Base-by-base conservation (phyloP, 192 early-diverging fungal genomes). In the Podila epigama region DNA sequence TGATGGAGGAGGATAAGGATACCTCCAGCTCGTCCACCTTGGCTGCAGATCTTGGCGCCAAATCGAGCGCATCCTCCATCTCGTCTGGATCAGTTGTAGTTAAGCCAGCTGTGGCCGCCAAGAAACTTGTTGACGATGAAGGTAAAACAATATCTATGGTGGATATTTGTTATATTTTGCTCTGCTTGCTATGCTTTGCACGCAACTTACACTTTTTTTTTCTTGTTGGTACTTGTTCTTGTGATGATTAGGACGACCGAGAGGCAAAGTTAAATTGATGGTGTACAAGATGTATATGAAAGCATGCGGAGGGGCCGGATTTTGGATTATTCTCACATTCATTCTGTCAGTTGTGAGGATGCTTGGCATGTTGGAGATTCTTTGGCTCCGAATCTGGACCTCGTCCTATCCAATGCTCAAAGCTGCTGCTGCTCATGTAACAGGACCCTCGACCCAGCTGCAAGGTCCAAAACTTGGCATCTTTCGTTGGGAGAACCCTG, bases 281-380 rank as follows among this genome's bases (percentile, higher is more conserved):
- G 87, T 98, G 9, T 98, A 96, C 85, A 61, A 86, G 5, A 81
- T 86, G 27, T 99, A 97, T 75, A 61, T 93, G 64, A 77, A 73
- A 41, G 85, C 87, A 39, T 88, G 85, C 40, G 93, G 93, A n/a
- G 68, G 84, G 18, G 27, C 62, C 8, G 69, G 79, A 52, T 88
- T 86, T 69, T 94, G 93, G 93, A 32, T 87, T 44, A 32, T 88
- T 8, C 15, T 91, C 11, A 42, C 70, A 5, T 67, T 83, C 31
- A 54, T 84, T 0, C 68, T 88, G 4, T 29, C 79, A 10, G 63
- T 75, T 31, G 66, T 68, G n/a, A 85, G 89, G 58, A 16, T 68
- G n/a, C 50, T 88, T 35, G 71, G 79, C 5, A 83, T 92, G 1
- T 22, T 65, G n/a, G 91, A 92, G 65, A 73, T 87, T 58, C 84